Conservation (phyloP, 352 stramenopile genomes). For the Phytophthora boehmeriae region DNA sequence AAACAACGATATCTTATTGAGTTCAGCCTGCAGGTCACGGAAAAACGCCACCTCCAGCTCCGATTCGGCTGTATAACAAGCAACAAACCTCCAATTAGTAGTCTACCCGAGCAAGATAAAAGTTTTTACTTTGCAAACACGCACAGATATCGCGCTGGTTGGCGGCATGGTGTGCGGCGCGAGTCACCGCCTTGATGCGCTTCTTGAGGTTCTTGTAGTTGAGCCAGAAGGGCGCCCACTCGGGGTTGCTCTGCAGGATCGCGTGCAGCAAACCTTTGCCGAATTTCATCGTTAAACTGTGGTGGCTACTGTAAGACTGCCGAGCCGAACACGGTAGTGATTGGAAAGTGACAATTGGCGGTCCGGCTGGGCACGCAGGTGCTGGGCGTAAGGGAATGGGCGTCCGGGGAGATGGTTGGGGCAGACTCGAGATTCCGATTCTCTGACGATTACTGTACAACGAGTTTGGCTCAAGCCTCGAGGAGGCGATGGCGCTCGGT, state of each 20-base stretch:
- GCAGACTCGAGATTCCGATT: too few relatives aligned
- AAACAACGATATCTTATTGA: conserved; percentile 86
- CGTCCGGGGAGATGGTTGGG: too few relatives aligned
- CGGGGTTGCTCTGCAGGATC: conserved; percentile 77
- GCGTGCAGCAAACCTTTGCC: conserved; percentile 74
- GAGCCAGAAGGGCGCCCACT: conserved; percentile 88
- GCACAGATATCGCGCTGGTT: conserved; percentile 58
- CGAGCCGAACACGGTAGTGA: not conserved
- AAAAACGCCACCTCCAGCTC: conserved; percentile 83
- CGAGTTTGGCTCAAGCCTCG: too few relatives aligned
- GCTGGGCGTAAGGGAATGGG: too few relatives aligned
- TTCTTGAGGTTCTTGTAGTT: conserved; percentile 90
- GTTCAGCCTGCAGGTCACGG: conserved; percentile 67
- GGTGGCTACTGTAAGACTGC: too few relatives aligned
- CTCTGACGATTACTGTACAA: too few relatives aligned
- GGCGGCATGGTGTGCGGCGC: conserved; percentile 39
- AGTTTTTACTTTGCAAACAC: conserved; percentile 5
- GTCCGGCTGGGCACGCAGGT: too few relatives aligned
- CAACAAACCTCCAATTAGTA: not conserved
- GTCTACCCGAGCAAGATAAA: not conserved
- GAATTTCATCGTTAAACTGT: conserved; percentile 85
- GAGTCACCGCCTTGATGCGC: conserved; percentile 76
- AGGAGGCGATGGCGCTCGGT: too few relatives aligned
- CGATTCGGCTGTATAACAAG: conserved; percentile 49
- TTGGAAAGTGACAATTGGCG: not conserved